Conservation (phyloP, 2,329 filamentous ascomycete genomes). For the Aspergillus tanneri region DNA sequence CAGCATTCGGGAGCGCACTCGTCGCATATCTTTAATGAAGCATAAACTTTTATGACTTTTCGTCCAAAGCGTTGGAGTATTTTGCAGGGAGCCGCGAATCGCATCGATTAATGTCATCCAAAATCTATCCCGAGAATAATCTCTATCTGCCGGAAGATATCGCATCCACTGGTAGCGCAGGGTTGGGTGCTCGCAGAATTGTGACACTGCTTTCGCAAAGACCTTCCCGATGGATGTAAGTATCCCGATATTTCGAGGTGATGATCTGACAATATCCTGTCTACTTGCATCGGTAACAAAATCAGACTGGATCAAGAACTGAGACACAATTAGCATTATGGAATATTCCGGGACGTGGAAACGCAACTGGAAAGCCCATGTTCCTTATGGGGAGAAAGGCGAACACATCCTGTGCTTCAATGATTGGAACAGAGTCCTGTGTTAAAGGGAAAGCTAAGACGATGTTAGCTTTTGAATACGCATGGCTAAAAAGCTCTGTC, state of each 20-base stretch:
- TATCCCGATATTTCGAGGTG: constrained; percentile 40
- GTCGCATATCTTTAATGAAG: constrained; percentile 6
- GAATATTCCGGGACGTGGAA: background rate
- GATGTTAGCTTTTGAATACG: constrained; percentile 33
- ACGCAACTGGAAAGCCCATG: constrained; percentile 44
- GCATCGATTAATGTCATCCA: constrained; percentile 7
- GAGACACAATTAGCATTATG: constrained; percentile 4
- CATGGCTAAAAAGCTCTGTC: background rate
- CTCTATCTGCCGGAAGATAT: constrained; percentile 41
- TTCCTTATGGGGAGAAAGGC: constrained; percentile 49
- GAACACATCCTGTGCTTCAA: constrained; percentile 46
- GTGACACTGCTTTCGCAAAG: constrained; percentile 41
- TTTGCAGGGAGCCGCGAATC: background rate
- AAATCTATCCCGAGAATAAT: constrained; percentile 2
- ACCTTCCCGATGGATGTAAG: constrained; percentile 37
- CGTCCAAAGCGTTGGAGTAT: constrained; percentile 5
- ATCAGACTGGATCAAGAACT: constrained; percentile 54
- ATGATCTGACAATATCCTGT: constrained; percentile 39
- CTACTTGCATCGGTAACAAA: constrained; percentile 51
- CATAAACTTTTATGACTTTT: constrained; percentile 4
- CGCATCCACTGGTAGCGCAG: constrained; percentile 49
- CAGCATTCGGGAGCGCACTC: background rate
- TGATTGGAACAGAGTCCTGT: constrained; percentile 30
- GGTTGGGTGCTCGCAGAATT: constrained; percentile 40
- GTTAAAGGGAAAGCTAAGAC: constrained; percentile 51